These are phyloP conservation scores for Pichia sporocuriosa DNA, from an alignment of 805 yeast species.

Conservation along the genomic window DNA sequence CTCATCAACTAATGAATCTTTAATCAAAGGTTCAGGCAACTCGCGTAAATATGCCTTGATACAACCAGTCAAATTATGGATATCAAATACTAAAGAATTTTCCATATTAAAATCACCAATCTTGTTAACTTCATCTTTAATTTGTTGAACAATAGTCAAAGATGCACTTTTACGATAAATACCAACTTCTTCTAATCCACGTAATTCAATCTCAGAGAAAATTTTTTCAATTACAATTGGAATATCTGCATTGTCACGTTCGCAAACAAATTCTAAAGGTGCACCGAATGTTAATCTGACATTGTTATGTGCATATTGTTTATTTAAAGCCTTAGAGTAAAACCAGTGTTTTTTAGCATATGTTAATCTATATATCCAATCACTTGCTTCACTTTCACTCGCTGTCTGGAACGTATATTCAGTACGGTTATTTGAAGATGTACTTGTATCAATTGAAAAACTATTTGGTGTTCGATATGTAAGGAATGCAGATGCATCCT, in stretches of 20 bases:
- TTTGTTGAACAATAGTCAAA: slow-evolving; percentile 37
- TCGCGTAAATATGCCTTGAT: slow-evolving; percentile 80
- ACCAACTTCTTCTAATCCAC: slow-evolving; percentile 88
- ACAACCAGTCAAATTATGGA: slow-evolving; percentile 83
- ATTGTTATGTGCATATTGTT: slow-evolving; percentile 13
- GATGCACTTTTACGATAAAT: slow-evolving; percentile 68
- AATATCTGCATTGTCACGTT: slow-evolving; percentile 52
- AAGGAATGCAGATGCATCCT: slow-evolving; percentile 42
- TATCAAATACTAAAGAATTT: slow-evolving; percentile 46
- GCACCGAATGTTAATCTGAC: slow-evolving; percentile 67
- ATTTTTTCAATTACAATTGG: slow-evolving; percentile 65
- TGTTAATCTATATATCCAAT: slow-evolving; percentile 57
- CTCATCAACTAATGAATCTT: slow-evolving; percentile 55
- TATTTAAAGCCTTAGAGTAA: slow-evolving; percentile 33
- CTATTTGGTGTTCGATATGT: slow-evolving; percentile 43
- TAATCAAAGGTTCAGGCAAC: slow-evolving; percentile 75
- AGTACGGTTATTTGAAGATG: slow-evolving; percentile 27
- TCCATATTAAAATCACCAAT: slow-evolving; percentile 42
- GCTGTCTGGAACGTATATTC: slow-evolving; percentile 58
- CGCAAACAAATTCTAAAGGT: slow-evolving; percentile 71
- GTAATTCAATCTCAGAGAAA: slow-evolving; percentile 69
- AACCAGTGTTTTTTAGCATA: slow-evolving; percentile 52
- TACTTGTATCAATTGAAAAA: slow-evolving; percentile 38
- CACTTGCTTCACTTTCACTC: slow-evolving; percentile 53
- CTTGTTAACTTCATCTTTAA: slow-evolving; percentile 40